Evolutionary conservation across 1,284 basidiomycete species (phyloP).

Genomic region (Sanghuangporus weigelae): DNA sequence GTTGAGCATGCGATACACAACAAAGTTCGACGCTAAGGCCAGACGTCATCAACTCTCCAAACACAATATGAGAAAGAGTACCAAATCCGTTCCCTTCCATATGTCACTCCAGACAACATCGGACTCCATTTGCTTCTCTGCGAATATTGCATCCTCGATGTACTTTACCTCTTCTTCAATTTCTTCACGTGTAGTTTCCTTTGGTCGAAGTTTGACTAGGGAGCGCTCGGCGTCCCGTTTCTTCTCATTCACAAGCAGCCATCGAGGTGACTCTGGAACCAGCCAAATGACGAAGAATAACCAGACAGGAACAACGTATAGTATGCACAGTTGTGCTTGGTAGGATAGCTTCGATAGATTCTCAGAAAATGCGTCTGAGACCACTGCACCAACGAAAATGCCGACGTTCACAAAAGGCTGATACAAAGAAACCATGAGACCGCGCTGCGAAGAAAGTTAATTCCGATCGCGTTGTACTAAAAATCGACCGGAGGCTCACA

Average conservation of each 20-base stretch:
- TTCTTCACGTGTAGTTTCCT: constrained; percentile 6
- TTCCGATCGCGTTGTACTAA: neutral
- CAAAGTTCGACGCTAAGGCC: constrained; percentile 16
- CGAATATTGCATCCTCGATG: constrained; percentile 15
- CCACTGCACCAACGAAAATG: constrained; percentile 16
- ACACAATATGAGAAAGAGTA: neutral
- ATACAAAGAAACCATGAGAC: constrained; percentile 16
- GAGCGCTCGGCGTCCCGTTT: constrained; percentile 13
- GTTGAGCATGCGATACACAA: constrained; percentile 19
- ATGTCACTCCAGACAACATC: constrained; percentile 17
- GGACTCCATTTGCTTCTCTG: constrained; percentile 6
- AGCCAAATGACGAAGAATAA: constrained; percentile 18
- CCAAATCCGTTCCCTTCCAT: constrained; percentile 19
- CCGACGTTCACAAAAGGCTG: constrained; percentile 20
- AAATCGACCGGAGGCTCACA: neutral
- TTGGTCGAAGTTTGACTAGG: constrained; percentile 15
- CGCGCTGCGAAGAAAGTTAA: constrained; percentile 6
- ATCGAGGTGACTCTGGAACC: constrained; percentile 20
- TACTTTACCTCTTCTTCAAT: constrained; percentile 16
- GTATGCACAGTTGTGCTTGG: constrained; percentile 17
- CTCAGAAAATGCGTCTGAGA: constrained; percentile 18
- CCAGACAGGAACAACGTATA: constrained; percentile 18
- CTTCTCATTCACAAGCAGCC: constrained; percentile 17
- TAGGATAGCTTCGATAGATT: constrained; percentile 20
- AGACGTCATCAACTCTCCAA: neutral